phyloP scores from a whole-genome alignment of 768 basidiomycete species.

The Hemileccinum rubropunctum region DNA sequence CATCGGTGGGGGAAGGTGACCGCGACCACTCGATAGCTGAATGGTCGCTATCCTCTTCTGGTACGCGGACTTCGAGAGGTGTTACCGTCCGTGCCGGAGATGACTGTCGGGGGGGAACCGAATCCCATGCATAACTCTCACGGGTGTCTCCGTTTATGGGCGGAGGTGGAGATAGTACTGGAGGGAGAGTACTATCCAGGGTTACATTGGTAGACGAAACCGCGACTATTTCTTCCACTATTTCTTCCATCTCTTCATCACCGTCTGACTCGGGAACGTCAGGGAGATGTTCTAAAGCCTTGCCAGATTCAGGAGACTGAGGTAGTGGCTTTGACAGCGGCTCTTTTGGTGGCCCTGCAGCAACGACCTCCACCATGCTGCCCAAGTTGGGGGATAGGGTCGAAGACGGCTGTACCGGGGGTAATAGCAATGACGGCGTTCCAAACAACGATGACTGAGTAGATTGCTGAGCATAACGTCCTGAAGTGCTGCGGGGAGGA shows the following conservation, averaged over 20 bases:
- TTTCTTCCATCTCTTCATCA: slow-evolving; percentile 42
- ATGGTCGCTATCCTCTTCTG: slow-evolving; percentile 23
- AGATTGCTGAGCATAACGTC: slow-evolving; percentile 10
- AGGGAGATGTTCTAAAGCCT: background rate
- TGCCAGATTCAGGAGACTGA: slow-evolving; percentile 1
- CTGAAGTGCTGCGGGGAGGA: slow-evolving; percentile 26
- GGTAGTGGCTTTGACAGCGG: slow-evolving; percentile 1
- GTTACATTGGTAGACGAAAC: background rate
- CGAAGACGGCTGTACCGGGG: slow-evolving; percentile 2
- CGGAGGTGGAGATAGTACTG: slow-evolving; percentile 13
- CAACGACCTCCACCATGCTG: background rate
- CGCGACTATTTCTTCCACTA: slow-evolving; percentile 34
- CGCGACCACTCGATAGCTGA: slow-evolving; percentile 37
- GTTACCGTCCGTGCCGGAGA: slow-evolving; percentile 11
- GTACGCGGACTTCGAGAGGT: background rate
- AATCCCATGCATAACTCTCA: slow-evolving; percentile 3
- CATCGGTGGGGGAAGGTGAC: slow-evolving; percentile 33
- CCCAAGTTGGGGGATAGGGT: background rate
- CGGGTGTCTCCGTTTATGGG: slow-evolving; percentile 14
- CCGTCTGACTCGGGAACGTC: slow-evolving; percentile 14
- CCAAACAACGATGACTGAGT: slow-evolving; percentile 35
- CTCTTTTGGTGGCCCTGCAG: slow-evolving; percentile 5
- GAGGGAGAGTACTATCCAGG: background rate
- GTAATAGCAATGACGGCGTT: slow-evolving; percentile 32
- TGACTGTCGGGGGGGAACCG: slow-evolving; percentile 3